phyloP scores from a whole-genome alignment of 371 early-diverging fungal genomes.

The Rhizopus arrhizus region DNA sequence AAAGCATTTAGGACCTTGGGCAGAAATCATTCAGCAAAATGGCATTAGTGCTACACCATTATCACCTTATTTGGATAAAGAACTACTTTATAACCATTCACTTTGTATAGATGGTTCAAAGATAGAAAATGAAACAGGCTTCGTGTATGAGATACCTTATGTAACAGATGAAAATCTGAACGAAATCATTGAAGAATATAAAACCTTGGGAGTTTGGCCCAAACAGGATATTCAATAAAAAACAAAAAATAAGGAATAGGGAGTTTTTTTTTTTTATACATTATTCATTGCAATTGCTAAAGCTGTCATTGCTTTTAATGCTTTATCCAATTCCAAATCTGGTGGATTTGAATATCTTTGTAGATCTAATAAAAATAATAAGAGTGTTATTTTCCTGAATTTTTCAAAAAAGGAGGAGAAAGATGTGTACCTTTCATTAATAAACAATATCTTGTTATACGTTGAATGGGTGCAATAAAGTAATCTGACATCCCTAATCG shows the following conservation, averaged over 20 bases:
- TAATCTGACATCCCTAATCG: constrained; percentile 51
- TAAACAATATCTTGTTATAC: constrained; percentile 49
- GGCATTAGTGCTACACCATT: constrained; percentile 79
- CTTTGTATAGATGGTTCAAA: constrained; percentile 78
- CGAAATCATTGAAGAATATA: constrained; percentile 73
- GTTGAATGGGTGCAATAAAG: constrained; percentile 50
- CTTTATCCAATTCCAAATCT: constrained; percentile 29
- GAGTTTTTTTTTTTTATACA: constrained; percentile 17
- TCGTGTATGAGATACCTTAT: constrained; percentile 70
- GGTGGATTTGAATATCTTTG: constrained; percentile 36
- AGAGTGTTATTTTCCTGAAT: neutral
- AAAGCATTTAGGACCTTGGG: constrained; percentile 84
- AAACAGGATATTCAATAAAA: constrained; percentile 20
- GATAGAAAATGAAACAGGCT: constrained; percentile 73
- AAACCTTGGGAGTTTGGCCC: constrained; percentile 71
- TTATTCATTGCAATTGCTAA: constrained; percentile 48
- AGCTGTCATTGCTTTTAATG: constrained; percentile 34
- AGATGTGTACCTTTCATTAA: constrained; percentile 44
- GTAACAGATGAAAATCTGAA: constrained; percentile 65
- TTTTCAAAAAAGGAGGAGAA: neutral
- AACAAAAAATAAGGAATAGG: no score
- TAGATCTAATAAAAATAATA: constrained; percentile 27
- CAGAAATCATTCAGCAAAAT: constrained; percentile 55
- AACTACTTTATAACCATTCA: constrained; percentile 80
- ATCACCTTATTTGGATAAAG: constrained; percentile 92